These are phyloP conservation scores for Apiospora saccharicola DNA, from an alignment of 2,329 filamentous ascomycete genomes.

Conservation along the genomic window DNA sequence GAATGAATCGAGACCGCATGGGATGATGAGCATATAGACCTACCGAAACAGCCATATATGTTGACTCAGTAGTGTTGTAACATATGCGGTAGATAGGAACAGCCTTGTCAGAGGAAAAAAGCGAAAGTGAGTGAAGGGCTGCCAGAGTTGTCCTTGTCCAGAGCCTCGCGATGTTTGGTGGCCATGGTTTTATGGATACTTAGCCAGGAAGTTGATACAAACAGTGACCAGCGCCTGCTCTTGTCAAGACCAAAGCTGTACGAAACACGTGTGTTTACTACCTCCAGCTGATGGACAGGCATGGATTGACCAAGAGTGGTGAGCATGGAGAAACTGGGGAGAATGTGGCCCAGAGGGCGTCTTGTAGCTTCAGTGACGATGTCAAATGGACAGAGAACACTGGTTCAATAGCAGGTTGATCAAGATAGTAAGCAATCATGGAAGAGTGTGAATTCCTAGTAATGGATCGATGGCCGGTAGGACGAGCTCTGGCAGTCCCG, in stretches of 20 bases:
- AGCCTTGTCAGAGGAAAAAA: no score
- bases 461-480: neutral
- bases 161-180: neutral
- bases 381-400: neutral
- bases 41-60: neutral
- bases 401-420: neutral
- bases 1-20: no score
- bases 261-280: neutral
- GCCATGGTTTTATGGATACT: neutral
- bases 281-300: neutral
- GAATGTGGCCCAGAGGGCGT: neutral
- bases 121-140: neutral
- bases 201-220: no score
- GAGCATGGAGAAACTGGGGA: neutral
- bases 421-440: neutral
- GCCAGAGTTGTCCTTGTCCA: neutral
- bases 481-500: neutral
- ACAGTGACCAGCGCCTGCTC: no score
- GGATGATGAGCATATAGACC: neutral
- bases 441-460: neutral
- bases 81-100: neutral
- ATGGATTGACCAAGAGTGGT: neutral
- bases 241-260: neutral
- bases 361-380: neutral
- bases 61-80: neutral